Evolutionary conservation across 2,329 filamentous ascomycete species (phyloP).

Genomic region (Sporothrix pseudoabietina): DNA sequence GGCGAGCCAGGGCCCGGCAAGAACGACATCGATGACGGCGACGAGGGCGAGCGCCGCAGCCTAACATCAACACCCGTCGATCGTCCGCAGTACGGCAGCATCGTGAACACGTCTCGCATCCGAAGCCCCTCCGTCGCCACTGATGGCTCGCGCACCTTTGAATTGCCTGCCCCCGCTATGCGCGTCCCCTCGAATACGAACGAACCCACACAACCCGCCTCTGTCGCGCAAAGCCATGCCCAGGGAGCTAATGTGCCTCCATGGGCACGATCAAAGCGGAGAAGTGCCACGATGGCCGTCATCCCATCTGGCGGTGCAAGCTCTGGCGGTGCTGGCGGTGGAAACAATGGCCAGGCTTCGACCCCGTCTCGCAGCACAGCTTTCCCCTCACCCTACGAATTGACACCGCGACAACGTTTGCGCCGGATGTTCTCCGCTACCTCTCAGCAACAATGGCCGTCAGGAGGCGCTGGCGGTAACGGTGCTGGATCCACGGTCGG

Average conservation of each 20-base stretch:
- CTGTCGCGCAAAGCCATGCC: conserved; percentile 5
- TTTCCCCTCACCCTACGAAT: conserved; percentile 26
- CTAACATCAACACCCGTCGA: conserved; percentile 45
- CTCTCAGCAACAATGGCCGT: conserved; percentile 35
- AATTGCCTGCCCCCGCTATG: conserved; percentile 58
- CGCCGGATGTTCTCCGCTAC: conserved; percentile 47
- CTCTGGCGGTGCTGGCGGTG: background rate
- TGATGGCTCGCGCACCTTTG: conserved; percentile 45
- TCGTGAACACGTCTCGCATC: conserved; percentile 48
- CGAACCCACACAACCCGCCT: conserved; percentile 33
- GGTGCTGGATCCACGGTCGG: conserved; percentile 44
- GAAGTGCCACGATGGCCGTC: conserved; percentile 6
- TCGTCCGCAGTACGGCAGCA: conserved; percentile 56
- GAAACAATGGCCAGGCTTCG: conserved; percentile 35
- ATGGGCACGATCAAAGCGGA: background rate
- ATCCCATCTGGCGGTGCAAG: background rate
- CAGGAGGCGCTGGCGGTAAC: conserved; percentile 31
- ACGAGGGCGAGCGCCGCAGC: conserved; percentile 45
- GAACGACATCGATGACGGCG: conserved; percentile 2
- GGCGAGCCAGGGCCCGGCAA: conserved; percentile 8
- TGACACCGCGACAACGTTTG: conserved; percentile 41
- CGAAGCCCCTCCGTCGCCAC: conserved; percentile 34
- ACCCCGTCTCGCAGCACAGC: conserved; percentile 23
- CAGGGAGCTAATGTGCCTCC: background rate
- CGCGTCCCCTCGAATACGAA: conserved; percentile 43